Conservation (phyloP, 352 stramenopile species). For the Phytophthora macrochlamydospora region DNA sequence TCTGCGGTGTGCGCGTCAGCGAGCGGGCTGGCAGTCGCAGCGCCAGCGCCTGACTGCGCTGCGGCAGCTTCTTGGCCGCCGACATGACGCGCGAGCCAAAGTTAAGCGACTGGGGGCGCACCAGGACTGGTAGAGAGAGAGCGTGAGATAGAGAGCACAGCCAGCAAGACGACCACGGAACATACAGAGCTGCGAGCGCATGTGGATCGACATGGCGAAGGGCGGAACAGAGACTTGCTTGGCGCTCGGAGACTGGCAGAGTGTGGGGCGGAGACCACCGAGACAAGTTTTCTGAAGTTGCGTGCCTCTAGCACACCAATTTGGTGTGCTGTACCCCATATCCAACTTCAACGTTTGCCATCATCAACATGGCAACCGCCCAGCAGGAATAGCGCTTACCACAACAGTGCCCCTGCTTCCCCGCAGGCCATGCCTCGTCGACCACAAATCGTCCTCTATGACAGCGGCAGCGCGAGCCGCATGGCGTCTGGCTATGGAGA, state of each 20-base stretch:
- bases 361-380: no score
- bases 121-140: conserved; percentile 34
- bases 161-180: background rate
- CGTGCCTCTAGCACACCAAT: conserved; percentile 6
- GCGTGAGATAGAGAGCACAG: background rate
- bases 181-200: conserved; percentile 57
- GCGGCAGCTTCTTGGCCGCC: conserved; percentile 34
- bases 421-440: conserved; percentile 12
- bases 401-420: background rate
- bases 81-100: conserved; percentile 36
- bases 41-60: conserved; percentile 33
- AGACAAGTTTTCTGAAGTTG: background rate
- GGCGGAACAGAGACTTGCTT: background rate
- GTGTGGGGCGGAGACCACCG: conserved; percentile 5
- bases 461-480: conserved; percentile 9
- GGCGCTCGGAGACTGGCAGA: conserved; percentile 4
- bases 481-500: conserved; percentile 23
- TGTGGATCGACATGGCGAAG: conserved; percentile 46
- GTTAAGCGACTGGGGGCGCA: conserved; percentile 47
- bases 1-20: conserved; percentile 22
- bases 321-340: conserved; percentile 16
- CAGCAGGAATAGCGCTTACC: background rate
- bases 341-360: conserved; percentile 30
- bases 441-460: conserved; percentile 30
- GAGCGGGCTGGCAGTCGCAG: conserved; percentile 31